Evolutionary conservation across 2,329 filamentous ascomycete genomes (phyloP).

Genomic region (Hyphodiscus sp.): DNA sequence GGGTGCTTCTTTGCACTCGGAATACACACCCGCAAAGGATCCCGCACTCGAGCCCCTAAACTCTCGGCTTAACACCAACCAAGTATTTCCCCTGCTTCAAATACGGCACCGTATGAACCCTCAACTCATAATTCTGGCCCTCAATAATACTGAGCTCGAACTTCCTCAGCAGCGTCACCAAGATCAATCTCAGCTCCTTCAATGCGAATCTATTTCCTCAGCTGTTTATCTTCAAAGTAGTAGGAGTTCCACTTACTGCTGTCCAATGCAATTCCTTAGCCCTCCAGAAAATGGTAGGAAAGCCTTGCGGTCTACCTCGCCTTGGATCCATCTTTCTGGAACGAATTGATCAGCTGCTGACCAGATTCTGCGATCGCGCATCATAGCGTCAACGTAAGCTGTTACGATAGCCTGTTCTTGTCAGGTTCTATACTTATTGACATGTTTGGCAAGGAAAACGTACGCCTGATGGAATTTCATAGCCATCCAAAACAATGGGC

Average conservation of each 20-base stretch:
- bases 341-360: constrained; percentile 14
- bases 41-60: no score
- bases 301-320: constrained; percentile 14
- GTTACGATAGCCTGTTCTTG: not conserved
- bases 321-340: constrained; percentile 18
- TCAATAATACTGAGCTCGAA: constrained; percentile 16
- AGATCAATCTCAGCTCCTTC: constrained; percentile 23
- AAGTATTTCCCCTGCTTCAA: constrained; percentile 18
- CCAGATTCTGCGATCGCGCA: constrained; percentile 12
- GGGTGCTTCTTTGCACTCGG: no score
- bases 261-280: constrained; percentile 28
- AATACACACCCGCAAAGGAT: no score
- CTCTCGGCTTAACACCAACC: constrained; percentile 11
- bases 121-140: constrained; percentile 18
- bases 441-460: not conserved
- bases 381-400: not conserved
- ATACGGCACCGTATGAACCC: constrained; percentile 17
- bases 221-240: not conserved
- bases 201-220: constrained; percentile 7
- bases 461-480: constrained; percentile 16
- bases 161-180: constrained; percentile 13
- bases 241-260: constrained; percentile 16
- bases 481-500: constrained; percentile 9
- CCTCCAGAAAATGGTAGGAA: constrained; percentile 14
- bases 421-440: not conserved